phyloP scores from a whole-genome alignment of 2,329 filamentous ascomycete genomes.

The Sporothrix humicola region DNA sequence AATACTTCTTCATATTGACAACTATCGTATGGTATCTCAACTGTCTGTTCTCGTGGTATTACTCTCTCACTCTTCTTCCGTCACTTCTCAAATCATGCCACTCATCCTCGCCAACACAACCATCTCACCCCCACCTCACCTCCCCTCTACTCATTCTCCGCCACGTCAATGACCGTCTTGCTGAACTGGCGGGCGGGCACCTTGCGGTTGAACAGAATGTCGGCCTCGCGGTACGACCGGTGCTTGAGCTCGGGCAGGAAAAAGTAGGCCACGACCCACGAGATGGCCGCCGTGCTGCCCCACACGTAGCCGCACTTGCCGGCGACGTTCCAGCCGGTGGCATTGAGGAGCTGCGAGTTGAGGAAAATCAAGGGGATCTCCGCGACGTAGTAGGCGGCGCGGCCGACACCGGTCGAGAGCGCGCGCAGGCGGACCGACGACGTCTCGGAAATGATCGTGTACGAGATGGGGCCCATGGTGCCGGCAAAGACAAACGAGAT shows the following conservation, averaged over 20 bases:
- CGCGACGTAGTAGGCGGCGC: slow-evolving; percentile 11
- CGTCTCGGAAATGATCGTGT: slow-evolving; percentile 49
- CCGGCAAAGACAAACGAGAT: slow-evolving; percentile 57
- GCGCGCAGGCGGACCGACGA: slow-evolving; percentile 45
- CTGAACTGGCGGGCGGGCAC: slow-evolving; percentile 62
- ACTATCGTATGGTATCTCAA: not conserved
- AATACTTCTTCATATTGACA: not conserved
- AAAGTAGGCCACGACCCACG: slow-evolving; percentile 56
- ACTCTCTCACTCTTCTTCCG: not conserved
- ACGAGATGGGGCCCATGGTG: slow-evolving; percentile 59
- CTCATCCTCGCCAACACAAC: no score
- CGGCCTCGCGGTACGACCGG: slow-evolving; percentile 65
- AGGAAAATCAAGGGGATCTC: slow-evolving; percentile 36
- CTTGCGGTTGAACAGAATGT: slow-evolving; percentile 62
- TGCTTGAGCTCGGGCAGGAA: slow-evolving; percentile 62
- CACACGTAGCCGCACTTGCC: slow-evolving; percentile 65
- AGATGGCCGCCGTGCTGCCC: slow-evolving; percentile 63
- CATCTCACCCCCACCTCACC: not conserved
- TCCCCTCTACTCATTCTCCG: slow-evolving; percentile 63
- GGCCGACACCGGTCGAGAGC: slow-evolving; percentile 35
- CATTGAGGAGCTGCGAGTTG: slow-evolving; percentile 48
- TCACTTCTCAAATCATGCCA: no score
- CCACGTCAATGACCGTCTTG: slow-evolving; percentile 60
- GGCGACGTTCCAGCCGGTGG: slow-evolving; percentile 50
- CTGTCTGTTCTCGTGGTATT: no score